These are phyloP conservation scores for Coffea humblotiana DNA, from an alignment of 305 asterid genomes.

Conservation along the genomic window DNA sequence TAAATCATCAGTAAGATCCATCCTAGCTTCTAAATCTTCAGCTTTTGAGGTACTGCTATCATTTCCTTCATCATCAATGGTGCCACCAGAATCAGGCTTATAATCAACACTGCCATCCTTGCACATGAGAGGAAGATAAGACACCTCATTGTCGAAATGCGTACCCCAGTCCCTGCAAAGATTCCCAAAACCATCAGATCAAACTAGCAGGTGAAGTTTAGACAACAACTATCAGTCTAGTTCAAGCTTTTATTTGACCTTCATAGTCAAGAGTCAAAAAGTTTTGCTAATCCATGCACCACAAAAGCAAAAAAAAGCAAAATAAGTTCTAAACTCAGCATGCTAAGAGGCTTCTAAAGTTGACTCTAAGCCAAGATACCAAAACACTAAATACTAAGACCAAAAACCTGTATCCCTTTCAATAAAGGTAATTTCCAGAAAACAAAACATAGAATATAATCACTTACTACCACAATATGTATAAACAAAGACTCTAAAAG, in stretches of 20 bases:
- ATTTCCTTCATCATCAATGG: conserved; percentile 33
- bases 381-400: not conserved
- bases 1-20: conserved; percentile 97
- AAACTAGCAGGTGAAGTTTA: not conserved
- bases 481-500: not conserved
- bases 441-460: not conserved
- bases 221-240: not conserved
- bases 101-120: conserved; percentile 33
- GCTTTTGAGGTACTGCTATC: conserved; percentile 28
- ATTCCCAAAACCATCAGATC: conserved; percentile 11
- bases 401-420: not conserved
- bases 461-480: not conserved
- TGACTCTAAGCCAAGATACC: too few species aligned
- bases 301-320: not conserved
- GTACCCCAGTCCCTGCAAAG: conserved; percentile 56
- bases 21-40: conserved; percentile 66
- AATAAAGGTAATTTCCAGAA: not conserved
- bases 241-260: not conserved
- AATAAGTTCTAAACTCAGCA: not conserved
- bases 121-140: conserved; percentile 31
- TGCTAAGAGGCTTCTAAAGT: not conserved
- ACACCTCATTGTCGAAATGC: conserved; percentile 43
- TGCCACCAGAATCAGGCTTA: conserved; percentile 33
- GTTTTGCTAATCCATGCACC: not conserved
- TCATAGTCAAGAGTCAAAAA: not conserved